Conservation (phyloP, 208 protist species). For the Trypanosoma cruzi region DNA sequence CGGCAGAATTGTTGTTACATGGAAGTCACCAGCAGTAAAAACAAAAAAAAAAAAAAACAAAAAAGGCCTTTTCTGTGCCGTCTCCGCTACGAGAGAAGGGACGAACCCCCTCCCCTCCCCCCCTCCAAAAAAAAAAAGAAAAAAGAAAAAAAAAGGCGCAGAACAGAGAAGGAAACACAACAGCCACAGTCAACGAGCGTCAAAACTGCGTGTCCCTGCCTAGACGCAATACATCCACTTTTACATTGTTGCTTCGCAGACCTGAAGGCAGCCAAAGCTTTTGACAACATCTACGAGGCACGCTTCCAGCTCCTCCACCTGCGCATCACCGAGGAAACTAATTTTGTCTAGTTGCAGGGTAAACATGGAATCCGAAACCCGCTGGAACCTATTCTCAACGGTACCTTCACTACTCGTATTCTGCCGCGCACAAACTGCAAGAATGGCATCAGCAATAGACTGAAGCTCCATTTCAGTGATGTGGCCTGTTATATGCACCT, state of each 20-base stretch:
- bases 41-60: too few species aligned
- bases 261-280: conserved; percentile 11
- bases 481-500: conserved; percentile 44
- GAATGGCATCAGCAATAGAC: conserved; percentile 54
- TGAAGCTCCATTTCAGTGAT: conserved; percentile 43
- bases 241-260: not conserved
- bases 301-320: conserved; percentile 2
- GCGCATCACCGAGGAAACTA: not conserved
- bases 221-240: not conserved
- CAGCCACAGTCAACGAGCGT: too few species aligned
- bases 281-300: conserved; percentile 16
- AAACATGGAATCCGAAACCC: not conserved
- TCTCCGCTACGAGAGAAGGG: not conserved
- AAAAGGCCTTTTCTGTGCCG: not conserved
- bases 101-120: not conserved
- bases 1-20: too few species aligned
- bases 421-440: conserved; percentile 24
- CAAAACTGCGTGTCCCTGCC: not conserved
- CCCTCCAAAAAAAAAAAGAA: conserved; percentile 1
- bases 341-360: not conserved
- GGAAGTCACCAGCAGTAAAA: too few species aligned
- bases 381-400: not conserved
- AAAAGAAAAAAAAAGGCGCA: conserved; percentile 16
- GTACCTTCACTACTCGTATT: not conserved
- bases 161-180: conserved; percentile 5